Conservation (phyloP, 306 rosid genomes). For the Leucaena leucocephala region DNA sequence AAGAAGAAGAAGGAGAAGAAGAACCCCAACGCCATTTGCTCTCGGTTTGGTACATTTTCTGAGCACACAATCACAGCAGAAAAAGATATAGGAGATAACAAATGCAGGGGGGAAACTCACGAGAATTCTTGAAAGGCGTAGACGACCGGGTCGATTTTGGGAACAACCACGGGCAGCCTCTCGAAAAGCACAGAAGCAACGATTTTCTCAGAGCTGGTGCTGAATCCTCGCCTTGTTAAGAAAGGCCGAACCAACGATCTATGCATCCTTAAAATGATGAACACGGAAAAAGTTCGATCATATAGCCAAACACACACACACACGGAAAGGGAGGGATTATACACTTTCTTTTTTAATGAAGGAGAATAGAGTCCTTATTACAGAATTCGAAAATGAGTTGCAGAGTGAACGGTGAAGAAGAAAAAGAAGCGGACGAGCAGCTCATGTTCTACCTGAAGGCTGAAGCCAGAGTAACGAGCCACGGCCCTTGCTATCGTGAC, state of each 20-base stretch:
- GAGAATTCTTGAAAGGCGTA: constrained; percentile 92
- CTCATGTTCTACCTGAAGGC: background rate
- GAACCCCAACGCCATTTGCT: constrained; percentile 1
- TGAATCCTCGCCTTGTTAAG: constrained; percentile 52
- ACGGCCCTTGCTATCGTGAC: background rate
- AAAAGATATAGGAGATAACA: background rate
- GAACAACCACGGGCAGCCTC: constrained; percentile 87
- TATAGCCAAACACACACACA: background rate
- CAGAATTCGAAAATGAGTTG: constrained; percentile 7
- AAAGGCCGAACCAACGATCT: constrained; percentile 58
- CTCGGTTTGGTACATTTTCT: background rate
- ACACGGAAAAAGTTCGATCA: constrained; percentile 4
- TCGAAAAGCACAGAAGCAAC: constrained; percentile 91
- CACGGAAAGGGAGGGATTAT: background rate
- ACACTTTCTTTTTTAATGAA: too few relatives aligned
- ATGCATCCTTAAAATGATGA: constrained; percentile 54
- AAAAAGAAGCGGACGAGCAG: background rate
- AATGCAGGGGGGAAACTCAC: constrained; percentile 40
- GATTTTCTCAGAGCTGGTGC: constrained; percentile 65
- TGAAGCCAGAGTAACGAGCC: background rate
- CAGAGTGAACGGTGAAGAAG: background rate
- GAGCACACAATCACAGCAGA: constrained; percentile 22
- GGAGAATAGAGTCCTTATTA: background rate
- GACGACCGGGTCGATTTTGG: constrained; percentile 82
- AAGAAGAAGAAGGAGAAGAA: constrained; percentile 4